Base-by-base conservation (phyloP, 2,329 filamentous ascomycete species). In the Didymella keratinophila region DNA sequence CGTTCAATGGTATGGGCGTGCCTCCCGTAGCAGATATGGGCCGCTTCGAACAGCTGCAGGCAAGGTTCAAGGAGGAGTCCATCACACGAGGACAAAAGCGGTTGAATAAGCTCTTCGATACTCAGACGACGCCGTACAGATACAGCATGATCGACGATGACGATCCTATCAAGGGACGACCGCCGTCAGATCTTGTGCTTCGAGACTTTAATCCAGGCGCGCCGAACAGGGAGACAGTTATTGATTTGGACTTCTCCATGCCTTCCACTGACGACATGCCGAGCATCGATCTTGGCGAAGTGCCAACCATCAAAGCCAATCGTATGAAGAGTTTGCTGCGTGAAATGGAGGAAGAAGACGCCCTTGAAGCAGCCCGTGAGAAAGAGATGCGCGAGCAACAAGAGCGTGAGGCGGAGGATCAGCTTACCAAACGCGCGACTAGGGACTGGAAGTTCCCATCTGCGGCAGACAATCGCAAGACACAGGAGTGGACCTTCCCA, bases 41-140 rank as follows among this genome's bases (percentile, higher is more conserved):
- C 32, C 69, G 74, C 14, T 75, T 73, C 56, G 73, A 72, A 43
- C 71, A 74, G 57, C 58, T 76, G 42, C 78, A 85, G 58, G 80
- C 81, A 61, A 79, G 80, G 14, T 83, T 85, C 67, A 84, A 83
- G 60, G 84, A 87, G 65, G 80, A 84, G 63, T 82, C 83, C 25
- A 84, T 86, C 44, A 81, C 82, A 44, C 79, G 86, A 63, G 86
- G 86, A 43, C 83, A 83, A 56, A 80, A 76, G 41, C 83, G 82
- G 2, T 79, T 88, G 65, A 81, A 85, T 55, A 83, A 85, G 10
- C 71, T 88, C 4, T 88, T 87, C 68, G 80, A 88, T 60, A 79
- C 81, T 34, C 77, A 81, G 30, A 80, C 80, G 52, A 82, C 81
- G 7, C 83, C 81, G n/a, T 88, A 88, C 69, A 81, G 81, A 54